A percentile compares a stretch with the other conserved stretches of the same genome.
Conservation (phyloP, 257 asterid genomes). For the Petrea volubilis region DNA sequence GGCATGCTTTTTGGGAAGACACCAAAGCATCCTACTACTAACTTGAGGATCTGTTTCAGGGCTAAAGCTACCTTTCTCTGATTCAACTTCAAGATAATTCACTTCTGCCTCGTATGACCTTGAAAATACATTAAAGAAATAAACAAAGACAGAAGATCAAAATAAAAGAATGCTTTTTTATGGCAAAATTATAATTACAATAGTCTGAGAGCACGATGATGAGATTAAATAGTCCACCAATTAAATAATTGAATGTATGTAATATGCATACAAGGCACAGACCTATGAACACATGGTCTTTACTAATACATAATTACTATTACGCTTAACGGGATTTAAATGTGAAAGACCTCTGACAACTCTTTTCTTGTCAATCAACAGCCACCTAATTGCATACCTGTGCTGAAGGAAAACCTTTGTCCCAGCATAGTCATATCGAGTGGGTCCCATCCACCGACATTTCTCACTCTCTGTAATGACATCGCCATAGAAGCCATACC, state of each 20-base stretch:
- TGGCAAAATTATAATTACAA: conserved; percentile 5
- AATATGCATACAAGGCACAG: neutral
- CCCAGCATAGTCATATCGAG: conserved; percentile 90
- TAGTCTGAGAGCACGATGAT: neutral
- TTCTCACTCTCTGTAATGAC: conserved; percentile 96
- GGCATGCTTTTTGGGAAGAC: conserved; percentile 46
- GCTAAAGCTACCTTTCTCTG: conserved; percentile 37
- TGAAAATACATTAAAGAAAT: neutral
- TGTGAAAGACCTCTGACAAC: neutral
- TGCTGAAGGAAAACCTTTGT: conserved; percentile 98
- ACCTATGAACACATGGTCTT: neutral
- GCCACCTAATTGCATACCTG: conserved; percentile 50
- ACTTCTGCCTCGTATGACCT: conserved; percentile 97
- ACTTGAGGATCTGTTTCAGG: conserved; percentile 43
- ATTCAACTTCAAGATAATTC: conserved; percentile 70
- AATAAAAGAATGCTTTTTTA: neutral
- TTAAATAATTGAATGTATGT: neutral
- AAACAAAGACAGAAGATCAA: neutral
- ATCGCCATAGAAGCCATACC: conserved; percentile 99
- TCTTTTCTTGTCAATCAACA: conserved; percentile 7
- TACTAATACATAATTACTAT: neutral
- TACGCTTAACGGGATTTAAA: neutral
- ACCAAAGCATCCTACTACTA: conserved; percentile 36
- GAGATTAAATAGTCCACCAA: neutral
- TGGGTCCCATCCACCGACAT: conserved; percentile 98